A percentile compares a stretch with the other conserved stretches of the same genome.
phyloP scores from a whole-genome alignment of 129 eudicot genomes.

The Flaveria bidentis region DNA sequence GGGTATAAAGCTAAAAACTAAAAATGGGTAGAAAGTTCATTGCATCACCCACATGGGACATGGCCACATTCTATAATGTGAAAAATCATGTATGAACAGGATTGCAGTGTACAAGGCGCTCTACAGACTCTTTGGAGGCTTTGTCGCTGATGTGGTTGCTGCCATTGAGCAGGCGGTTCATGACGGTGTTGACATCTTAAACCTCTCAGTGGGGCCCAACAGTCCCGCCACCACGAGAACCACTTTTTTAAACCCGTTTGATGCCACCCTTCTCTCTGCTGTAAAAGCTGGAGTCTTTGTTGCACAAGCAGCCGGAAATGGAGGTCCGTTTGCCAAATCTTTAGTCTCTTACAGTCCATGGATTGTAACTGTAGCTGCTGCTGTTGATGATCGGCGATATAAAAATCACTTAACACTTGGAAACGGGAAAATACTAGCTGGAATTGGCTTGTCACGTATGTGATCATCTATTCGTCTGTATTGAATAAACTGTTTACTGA shows the following conservation, averaged over 20 bases:
- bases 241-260: constrained; percentile 88
- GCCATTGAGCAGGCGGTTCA: constrained; percentile 96
- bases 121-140: constrained; percentile 92
- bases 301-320: constrained; percentile 96
- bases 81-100: constrained; percentile 39
- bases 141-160: constrained; percentile 94
- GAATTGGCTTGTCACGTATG: constrained; percentile 89
- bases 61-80: background rate
- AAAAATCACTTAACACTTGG: constrained; percentile 86
- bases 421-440: constrained; percentile 76
- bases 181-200: constrained; percentile 93
- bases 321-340: constrained; percentile 88
- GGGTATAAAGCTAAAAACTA: background rate
- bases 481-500: background rate
- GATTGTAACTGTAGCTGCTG: constrained; percentile 94
- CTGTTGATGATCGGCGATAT: constrained; percentile 92
- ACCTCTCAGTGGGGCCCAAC: constrained; percentile 93
- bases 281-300: constrained; percentile 98
- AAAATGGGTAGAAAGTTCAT: background rate
- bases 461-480: background rate
- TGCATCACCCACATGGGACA: background rate
- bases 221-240: constrained; percentile 94
- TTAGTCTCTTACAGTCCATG: constrained; percentile 93
- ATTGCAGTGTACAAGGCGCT: constrained; percentile 98
- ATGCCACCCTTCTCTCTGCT: constrained; percentile 90